phyloP scores from a whole-genome alignment of 2,329 filamentous ascomycete species.

The Myriosclerotinia curreyana region DNA sequence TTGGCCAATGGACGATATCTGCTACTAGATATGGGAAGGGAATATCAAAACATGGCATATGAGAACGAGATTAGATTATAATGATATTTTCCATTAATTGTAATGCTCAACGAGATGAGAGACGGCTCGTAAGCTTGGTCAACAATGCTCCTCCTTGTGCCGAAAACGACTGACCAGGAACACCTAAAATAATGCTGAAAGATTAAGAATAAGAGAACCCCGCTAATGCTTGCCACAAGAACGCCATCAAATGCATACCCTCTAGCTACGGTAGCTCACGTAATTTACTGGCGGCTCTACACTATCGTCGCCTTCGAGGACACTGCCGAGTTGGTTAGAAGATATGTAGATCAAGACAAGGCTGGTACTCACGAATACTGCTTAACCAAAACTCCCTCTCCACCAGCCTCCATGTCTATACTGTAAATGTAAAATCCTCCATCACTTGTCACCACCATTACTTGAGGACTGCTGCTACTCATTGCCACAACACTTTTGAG shows the following conservation, averaged over 20 bases:
- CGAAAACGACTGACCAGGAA: conserved; percentile 18
- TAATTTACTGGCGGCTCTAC: conserved; percentile 38
- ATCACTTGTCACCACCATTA: conserved; percentile 97
- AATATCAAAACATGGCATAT: neutral
- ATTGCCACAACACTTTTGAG: conserved; percentile 93
- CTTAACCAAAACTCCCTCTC: conserved; percentile 86
- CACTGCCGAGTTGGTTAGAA: conserved; percentile 27
- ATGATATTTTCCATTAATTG: conserved; percentile 20
- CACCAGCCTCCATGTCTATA: conserved; percentile 90
- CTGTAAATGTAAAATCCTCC: conserved; percentile 94
- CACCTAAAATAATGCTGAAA: conserved; percentile 19
- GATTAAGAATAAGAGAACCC: neutral
- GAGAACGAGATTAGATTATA: neutral
- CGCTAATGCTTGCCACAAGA: conserved; percentile 5
- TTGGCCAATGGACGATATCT: neutral
- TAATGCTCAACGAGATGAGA: neutral
- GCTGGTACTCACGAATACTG: conserved; percentile 76
- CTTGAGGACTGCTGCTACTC: conserved; percentile 89
- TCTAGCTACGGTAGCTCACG: conserved; percentile 22
- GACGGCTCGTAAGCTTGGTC: conserved; percentile 22
- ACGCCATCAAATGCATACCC: conserved; percentile 21
- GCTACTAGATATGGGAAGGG: neutral
- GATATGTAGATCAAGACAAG: neutral
- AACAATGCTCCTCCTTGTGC: conserved; percentile 9
- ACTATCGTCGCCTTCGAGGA: conserved; percentile 39